These are phyloP conservation scores for Endothia cerciana DNA, from an alignment of 2,329 filamentous ascomycete species.

Conservation along the genomic window DNA sequence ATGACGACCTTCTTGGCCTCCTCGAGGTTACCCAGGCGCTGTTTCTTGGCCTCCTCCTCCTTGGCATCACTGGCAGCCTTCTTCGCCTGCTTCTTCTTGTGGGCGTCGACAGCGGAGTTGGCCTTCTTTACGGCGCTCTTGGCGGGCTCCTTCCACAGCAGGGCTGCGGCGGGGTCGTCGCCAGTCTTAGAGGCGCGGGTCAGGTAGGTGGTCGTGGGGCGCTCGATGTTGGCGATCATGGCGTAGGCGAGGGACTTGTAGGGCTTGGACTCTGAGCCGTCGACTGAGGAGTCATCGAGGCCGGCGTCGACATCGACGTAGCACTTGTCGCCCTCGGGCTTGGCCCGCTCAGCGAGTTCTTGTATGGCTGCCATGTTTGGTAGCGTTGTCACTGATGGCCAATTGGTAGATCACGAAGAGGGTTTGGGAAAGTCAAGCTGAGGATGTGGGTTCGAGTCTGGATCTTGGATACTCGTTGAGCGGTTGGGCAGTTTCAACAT, in stretches of 20 bases:
- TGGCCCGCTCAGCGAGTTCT: slow-evolving; percentile 56
- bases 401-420: slow-evolving; percentile 30
- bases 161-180: slow-evolving; percentile 65
- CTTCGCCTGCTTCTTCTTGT: slow-evolving; percentile 84
- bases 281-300: slow-evolving; percentile 67
- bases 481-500: slow-evolving; percentile 13
- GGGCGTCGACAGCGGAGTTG: slow-evolving; percentile 70
- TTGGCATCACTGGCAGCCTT: slow-evolving; percentile 73
- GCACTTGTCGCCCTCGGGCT: slow-evolving; percentile 49
- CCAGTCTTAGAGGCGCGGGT: slow-evolving; percentile 70
- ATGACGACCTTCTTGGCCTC: slow-evolving; percentile 80
- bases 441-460: neutral
- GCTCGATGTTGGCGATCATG: slow-evolving; percentile 70
- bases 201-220: slow-evolving; percentile 64
- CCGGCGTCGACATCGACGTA: slow-evolving; percentile 85
- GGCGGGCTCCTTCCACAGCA: slow-evolving; percentile 79
- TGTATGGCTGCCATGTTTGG: slow-evolving; percentile 48
- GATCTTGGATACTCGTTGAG: slow-evolving; percentile 6
- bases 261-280: slow-evolving; percentile 72
- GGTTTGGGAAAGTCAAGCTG: neutral
- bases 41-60: slow-evolving; percentile 73
- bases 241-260: slow-evolving; percentile 83
- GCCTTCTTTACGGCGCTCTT: slow-evolving; percentile 89
- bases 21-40: slow-evolving; percentile 71
- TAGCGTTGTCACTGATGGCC: slow-evolving; percentile 24